phyloP scores from a whole-genome alignment of 169 alveolate genomes.

The Eimeria tenella region DNA sequence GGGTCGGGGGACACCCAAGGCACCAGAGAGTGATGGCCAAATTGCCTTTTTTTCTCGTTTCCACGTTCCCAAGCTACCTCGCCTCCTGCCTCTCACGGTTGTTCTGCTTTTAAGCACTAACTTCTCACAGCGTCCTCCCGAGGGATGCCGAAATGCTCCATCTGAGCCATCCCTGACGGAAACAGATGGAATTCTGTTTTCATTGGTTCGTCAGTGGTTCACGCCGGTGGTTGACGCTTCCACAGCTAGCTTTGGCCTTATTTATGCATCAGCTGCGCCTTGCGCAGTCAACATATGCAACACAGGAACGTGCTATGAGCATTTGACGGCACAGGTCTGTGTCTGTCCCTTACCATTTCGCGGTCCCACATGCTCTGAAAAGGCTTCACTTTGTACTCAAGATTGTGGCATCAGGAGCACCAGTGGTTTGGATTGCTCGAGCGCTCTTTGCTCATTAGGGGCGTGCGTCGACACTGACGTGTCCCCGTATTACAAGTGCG shows the following conservation, averaged over 20 bases:
- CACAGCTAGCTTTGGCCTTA: not conserved
- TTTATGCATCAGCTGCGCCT: constrained; percentile 10
- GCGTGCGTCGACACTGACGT: constrained; percentile 60
- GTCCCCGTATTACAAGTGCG: constrained; percentile 71
- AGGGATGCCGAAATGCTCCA: not conserved
- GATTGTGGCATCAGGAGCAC: constrained; percentile 72
- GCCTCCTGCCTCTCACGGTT: not conserved
- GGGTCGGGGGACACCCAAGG: not conserved
- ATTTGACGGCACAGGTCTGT: constrained; percentile 50
- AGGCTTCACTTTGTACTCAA: constrained; percentile 61
- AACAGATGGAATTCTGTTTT: not conserved
- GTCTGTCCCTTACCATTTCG: constrained; percentile 67
- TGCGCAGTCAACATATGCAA: constrained; percentile 62
- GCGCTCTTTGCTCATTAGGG: constrained; percentile 74
- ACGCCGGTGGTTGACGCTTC: not conserved
- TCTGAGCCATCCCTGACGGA: not conserved
- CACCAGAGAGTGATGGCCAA: not conserved
- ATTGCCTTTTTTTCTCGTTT: not conserved
- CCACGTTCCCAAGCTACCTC: not conserved
- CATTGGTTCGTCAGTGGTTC: not conserved
- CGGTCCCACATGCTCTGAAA: constrained; percentile 56
- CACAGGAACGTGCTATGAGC: constrained; percentile 68
- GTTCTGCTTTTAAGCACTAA: not conserved
- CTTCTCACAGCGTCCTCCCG: not conserved
- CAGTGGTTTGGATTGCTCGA: constrained; percentile 63